Percentiles rank a stretch among this genome's conserved stretches.
Evolutionary conservation across 192 early-diverging fungal species (phyloP).

Genomic region (Entomortierella lignicola): DNA sequence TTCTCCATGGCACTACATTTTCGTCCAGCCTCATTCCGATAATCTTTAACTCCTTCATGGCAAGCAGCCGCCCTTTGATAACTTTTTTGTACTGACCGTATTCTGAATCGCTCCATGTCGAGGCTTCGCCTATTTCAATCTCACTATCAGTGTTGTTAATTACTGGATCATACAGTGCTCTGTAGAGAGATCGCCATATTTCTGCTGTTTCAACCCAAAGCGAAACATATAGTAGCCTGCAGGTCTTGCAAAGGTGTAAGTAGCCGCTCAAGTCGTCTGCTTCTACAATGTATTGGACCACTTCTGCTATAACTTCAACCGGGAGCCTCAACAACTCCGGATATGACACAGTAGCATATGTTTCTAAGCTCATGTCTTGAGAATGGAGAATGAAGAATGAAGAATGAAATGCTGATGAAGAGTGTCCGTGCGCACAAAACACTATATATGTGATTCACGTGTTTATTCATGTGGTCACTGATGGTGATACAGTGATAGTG

Average conservation of each 20-base stretch:
- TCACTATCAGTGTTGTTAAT: no score
- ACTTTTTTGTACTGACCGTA: no score
- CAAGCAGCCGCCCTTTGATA: no score
- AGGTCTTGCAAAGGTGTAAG: slow-evolving; percentile 1
- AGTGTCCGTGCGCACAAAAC: not conserved
- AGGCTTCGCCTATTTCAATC: no score
- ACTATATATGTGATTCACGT: not conserved
- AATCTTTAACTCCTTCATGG: no score
- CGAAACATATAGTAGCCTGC: not conserved
- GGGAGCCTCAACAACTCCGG: not conserved
- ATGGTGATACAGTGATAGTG: slow-evolving; percentile 2
- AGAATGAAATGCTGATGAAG: no score
- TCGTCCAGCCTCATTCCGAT: no score
- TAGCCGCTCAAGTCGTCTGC: slow-evolving; percentile 1
- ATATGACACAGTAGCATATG: no score
- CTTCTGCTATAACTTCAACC: not conserved
- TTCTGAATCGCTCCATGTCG: no score
- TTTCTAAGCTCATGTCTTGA: no score
- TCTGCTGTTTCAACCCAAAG: slow-evolving; percentile 2
- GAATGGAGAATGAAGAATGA: no score
- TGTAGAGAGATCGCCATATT: slow-evolving; percentile 8
- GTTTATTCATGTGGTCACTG: not conserved
- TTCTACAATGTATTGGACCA: slow-evolving; percentile 1
- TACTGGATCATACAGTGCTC: not conserved
- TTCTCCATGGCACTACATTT: no score